Percentiles rank a stretch among this genome's conserved stretches.
Evolutionary conservation across 352 stramenopile species (phyloP).

Genomic region (Phytophthora nicotianae): DNA sequence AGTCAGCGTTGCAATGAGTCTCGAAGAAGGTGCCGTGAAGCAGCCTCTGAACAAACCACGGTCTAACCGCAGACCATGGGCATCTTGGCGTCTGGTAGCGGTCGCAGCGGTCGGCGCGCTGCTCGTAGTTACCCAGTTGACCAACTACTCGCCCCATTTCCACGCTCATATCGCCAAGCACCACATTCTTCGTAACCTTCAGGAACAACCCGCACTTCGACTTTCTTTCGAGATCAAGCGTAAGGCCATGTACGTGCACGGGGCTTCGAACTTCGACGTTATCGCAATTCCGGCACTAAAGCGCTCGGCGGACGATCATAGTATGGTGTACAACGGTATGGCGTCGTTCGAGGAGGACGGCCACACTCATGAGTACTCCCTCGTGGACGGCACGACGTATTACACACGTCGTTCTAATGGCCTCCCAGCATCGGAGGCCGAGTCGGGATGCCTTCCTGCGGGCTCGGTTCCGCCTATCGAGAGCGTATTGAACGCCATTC

Average conservation of each 20-base stretch:
- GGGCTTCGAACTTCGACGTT: constrained; percentile 40
- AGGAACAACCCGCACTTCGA: constrained; percentile 39
- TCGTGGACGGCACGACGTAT: constrained; percentile 43
- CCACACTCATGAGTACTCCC: constrained; percentile 37
- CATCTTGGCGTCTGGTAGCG: constrained; percentile 24
- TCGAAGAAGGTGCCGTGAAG: constrained; percentile 12
- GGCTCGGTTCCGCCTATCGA: constrained; percentile 36
- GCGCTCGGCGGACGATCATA: constrained; percentile 5
- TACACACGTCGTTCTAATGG: constrained; percentile 25
- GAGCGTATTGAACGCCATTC: constrained; percentile 34
- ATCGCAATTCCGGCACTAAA: constrained; percentile 37
- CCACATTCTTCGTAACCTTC: constrained; percentile 42
- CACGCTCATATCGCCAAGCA: constrained; percentile 49
- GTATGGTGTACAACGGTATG: constrained; percentile 44
- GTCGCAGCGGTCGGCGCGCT: constrained; percentile 12
- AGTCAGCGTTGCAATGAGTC: constrained; percentile 16
- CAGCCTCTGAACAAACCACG: constrained; percentile 6
- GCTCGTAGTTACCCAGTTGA: constrained; percentile 26
- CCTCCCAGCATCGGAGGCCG: neutral
- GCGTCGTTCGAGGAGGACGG: constrained; percentile 35
- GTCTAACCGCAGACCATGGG: constrained; percentile 9
- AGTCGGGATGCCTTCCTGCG: constrained; percentile 35
- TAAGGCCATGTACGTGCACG: constrained; percentile 46
- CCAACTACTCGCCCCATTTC: constrained; percentile 40
- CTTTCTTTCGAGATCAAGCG: constrained; percentile 49